Conservation (phyloP, 305 asterid species). For the Fraxinus albicans region DNA sequence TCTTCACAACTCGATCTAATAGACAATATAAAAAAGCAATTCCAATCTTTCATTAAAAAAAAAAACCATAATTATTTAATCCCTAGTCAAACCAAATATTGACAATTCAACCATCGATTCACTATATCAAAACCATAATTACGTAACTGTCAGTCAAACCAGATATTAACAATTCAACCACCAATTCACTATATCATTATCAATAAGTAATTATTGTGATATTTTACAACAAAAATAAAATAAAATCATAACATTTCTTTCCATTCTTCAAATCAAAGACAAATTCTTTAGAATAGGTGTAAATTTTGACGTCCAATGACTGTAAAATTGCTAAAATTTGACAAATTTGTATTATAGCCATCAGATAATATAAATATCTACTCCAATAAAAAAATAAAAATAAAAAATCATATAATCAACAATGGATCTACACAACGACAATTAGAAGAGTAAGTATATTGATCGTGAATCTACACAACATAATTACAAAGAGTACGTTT, state of each 20-base stretch:
- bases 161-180: neutral
- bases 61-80: neutral
- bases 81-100: neutral
- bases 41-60: neutral
- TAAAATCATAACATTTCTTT: too few relatives aligned
- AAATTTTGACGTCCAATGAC: neutral
- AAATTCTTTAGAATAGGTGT: neutral
- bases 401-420: neutral
- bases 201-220: neutral
- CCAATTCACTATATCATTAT: neutral
- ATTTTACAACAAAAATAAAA: too few relatives aligned
- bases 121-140: neutral
- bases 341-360: neutral
- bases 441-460: neutral
- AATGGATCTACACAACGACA: neutral
- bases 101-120: neutral
- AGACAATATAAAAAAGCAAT: neutral
- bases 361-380: neutral
- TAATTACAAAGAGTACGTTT: neutral
- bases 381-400: neutral
- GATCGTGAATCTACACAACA: neutral
- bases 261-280: neutral
- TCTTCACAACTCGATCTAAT: neutral
- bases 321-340: neutral
- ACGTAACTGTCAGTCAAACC: neutral